Percentiles rank a stretch among this genome's conserved stretches.
Conservation (phyloP, 208 protist genomes). For the Borovskyia barvae region DNA sequence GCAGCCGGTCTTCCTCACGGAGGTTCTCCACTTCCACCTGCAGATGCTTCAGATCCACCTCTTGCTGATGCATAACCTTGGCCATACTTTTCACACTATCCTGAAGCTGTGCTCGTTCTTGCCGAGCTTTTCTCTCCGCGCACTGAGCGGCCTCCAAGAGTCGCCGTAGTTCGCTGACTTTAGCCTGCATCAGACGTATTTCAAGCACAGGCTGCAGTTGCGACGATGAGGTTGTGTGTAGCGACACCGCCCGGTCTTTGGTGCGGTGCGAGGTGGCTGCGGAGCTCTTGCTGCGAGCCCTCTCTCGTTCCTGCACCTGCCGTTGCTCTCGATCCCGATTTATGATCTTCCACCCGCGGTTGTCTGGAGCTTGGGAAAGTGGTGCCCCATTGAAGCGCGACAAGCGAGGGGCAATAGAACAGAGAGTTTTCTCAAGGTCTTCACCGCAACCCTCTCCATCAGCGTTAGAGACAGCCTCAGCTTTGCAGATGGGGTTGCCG, state of each 20-base stretch:
- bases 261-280: neutral
- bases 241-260: neutral
- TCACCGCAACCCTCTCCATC: neutral
- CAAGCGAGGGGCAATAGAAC: constrained; percentile 43
- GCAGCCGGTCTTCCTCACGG: constrained; percentile 28
- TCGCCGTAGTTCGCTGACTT: constrained; percentile 63
- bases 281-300: neutral
- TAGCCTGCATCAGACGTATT: constrained; percentile 44
- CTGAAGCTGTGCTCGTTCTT: constrained; percentile 44
- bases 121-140: constrained; percentile 37
- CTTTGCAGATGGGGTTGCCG: constrained; percentile 40
- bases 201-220: constrained; percentile 22
- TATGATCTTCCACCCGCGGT: constrained; percentile 33
- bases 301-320: constrained; percentile 3
- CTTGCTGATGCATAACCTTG: constrained; percentile 62
- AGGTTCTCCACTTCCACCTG: constrained; percentile 43
- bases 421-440: neutral
- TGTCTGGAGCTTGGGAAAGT: constrained; percentile 65
- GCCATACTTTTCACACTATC: constrained; percentile 58
- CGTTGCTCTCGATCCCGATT: constrained; percentile 3
- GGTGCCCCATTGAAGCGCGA: constrained; percentile 53
- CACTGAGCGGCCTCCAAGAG: constrained; percentile 47
- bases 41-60: constrained; percentile 43
- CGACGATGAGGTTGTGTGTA: neutral
- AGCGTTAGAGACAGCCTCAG: too few relatives aligned